A percentile compares a stretch with the other conserved stretches of the same genome.
These are phyloP conservation scores for Rhodotorula graminis DNA, from an alignment of 768 basidiomycete genomes.

Conservation along the genomic window DNA sequence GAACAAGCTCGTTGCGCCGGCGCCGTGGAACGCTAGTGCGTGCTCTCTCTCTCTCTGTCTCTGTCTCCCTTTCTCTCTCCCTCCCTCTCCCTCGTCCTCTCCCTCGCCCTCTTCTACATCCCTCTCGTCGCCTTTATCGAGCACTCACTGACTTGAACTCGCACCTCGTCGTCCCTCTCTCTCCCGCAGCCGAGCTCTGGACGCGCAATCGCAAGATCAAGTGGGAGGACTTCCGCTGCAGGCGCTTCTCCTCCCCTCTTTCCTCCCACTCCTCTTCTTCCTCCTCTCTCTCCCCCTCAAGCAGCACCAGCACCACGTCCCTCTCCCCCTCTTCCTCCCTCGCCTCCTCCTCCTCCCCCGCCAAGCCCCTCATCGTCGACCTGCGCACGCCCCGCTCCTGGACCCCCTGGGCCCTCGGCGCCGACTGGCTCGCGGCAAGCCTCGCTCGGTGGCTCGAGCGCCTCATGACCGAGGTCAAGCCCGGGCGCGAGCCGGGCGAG, in stretches of 20 bases:
- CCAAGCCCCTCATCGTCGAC: neutral
- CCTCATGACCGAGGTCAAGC: conserved; percentile 14
- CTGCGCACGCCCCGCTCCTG: conserved; percentile 6
- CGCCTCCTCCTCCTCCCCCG: neutral
- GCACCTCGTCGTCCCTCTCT: too few species aligned
- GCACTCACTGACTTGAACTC: neutral
- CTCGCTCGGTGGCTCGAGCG: neutral
- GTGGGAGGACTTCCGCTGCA: conserved; percentile 23
- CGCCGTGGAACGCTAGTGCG: conserved; percentile 26
- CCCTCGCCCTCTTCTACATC: neutral
- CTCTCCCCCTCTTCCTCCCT: too few species aligned
- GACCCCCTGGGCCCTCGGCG: conserved; percentile 16
- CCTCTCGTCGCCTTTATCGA: neutral
- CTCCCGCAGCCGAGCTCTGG: conserved; percentile 26
- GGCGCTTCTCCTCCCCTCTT: neutral
- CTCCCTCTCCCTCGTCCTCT: too few species aligned
- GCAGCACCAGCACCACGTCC: too few species aligned
- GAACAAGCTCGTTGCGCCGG: conserved; percentile 32
- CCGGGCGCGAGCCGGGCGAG: too few species aligned
- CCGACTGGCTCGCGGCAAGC: conserved; percentile 8
- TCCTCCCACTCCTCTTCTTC: neutral
- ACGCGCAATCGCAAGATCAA: conserved; percentile 21
- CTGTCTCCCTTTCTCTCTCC: too few species aligned
- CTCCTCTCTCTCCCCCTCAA: neutral
- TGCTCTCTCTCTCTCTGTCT: neutral